A percentile compares a stretch with the other conserved stretches of the same genome.
These are phyloP conservation scores for Grigorovia transvaalensis DNA, from an alignment of 805 yeast genomes.

Conservation along the genomic window DNA sequence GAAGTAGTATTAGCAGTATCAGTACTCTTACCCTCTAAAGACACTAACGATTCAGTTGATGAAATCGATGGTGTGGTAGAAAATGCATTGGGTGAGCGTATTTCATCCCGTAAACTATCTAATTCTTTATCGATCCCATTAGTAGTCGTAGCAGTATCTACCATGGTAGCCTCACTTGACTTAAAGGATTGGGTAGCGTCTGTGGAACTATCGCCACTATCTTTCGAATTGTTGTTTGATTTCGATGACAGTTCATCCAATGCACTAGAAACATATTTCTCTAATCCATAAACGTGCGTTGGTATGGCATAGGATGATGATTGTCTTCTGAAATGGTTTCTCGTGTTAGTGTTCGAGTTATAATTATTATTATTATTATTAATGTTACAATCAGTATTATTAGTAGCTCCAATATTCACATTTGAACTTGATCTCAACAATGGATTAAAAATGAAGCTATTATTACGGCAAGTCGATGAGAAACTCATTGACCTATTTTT, in stretches of 20 bases:
- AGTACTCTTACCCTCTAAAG: not conserved
- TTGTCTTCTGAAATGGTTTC: slow-evolving; percentile 1
- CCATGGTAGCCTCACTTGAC: slow-evolving; percentile 7
- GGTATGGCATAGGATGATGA: slow-evolving; percentile 17
- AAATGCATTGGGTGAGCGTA: not conserved
- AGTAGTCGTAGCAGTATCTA: slow-evolving; percentile 5
- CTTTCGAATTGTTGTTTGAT: not conserved
- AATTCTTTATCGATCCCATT: slow-evolving; percentile 6
- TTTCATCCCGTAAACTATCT: not conserved
- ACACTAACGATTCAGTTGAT: not conserved
- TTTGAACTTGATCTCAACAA: not conserved
- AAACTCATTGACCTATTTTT: not conserved
- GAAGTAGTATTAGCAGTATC: not conserved
- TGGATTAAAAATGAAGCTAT: not conserved
- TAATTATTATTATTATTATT: not conserved
- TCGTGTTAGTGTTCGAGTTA: not conserved
- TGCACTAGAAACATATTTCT: slow-evolving; percentile 20
- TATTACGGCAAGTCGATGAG: not conserved
- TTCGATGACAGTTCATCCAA: slow-evolving; percentile 14
- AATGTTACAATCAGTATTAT: not conserved
- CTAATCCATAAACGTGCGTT: slow-evolving; percentile 22
- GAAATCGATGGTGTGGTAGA: not conserved
- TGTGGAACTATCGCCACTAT: not conserved
- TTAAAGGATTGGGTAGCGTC: not conserved
- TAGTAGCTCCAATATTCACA: not conserved